phyloP scores from a whole-genome alignment of 805 yeast genomes.

The Candida maltosa region DNA sequence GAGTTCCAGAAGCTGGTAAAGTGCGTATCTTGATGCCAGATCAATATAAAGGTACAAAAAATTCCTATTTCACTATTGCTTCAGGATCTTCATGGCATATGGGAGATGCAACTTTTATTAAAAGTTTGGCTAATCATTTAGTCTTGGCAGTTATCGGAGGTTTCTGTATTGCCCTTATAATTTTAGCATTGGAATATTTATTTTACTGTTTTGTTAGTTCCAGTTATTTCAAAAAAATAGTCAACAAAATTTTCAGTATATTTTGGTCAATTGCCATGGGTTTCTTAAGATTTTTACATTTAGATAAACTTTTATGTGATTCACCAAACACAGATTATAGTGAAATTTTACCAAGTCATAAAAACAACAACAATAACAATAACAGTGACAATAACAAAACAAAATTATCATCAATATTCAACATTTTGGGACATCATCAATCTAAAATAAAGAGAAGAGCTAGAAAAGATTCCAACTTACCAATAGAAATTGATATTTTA shows the following conservation, averaged over 20 bases:
- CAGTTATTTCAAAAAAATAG: slow-evolving; percentile 21
- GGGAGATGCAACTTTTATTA: slow-evolving; percentile 80
- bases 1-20: slow-evolving; percentile 60
- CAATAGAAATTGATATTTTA: slow-evolving; percentile 25
- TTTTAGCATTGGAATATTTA: slow-evolving; percentile 38
- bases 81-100: slow-evolving; percentile 92
- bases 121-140: slow-evolving; percentile 71
- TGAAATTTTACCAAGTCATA: not conserved
- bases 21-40: slow-evolving; percentile 69
- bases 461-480: slow-evolving; percentile 57
- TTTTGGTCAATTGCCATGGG: not conserved
- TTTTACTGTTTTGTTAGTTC: slow-evolving; percentile 35
- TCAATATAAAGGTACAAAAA: slow-evolving; percentile 61
- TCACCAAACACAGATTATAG: not conserved
- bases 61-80: slow-evolving; percentile 69
- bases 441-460: slow-evolving; percentile 28
- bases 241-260: slow-evolving; percentile 9
- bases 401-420: not conserved
- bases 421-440: slow-evolving; percentile 1
- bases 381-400: slow-evolving; percentile 1
- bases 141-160: slow-evolving; percentile 70
- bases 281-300: slow-evolving; percentile 5
- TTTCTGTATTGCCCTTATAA: slow-evolving; percentile 47
- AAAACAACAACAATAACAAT: not conserved
- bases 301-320: slow-evolving; percentile 3